Evolutionary conservation across 257 asterid species (phyloP).

Genomic region (Gynochthodes officinalis): DNA sequence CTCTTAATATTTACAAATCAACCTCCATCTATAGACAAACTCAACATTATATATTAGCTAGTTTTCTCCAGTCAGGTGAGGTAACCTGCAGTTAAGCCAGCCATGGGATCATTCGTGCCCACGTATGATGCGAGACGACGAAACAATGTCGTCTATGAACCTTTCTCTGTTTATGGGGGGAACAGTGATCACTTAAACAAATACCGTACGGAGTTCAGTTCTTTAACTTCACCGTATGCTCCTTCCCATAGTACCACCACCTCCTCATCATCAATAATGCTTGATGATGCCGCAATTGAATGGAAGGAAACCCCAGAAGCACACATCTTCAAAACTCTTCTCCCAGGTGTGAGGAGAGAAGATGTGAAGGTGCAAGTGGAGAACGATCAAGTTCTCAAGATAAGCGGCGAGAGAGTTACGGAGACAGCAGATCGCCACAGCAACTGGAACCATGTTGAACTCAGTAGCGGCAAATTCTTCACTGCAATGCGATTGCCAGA

Average conservation of each 20-base stretch:
- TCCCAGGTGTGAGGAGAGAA: constrained; percentile 17
- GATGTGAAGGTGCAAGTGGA: constrained; percentile 15
- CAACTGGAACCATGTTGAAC: not conserved
- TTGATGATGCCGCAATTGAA: constrained; percentile 5
- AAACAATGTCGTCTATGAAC: not conserved
- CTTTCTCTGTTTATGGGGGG: not conserved
- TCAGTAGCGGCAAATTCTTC: constrained; percentile 10
- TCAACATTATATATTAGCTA: not conserved
- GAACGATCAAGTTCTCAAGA: constrained; percentile 15
- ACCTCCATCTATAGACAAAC: not conserved
- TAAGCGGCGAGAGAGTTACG: not conserved
- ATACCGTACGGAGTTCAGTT: not conserved
- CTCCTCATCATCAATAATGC: not conserved
- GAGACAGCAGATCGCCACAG: constrained; percentile 1
- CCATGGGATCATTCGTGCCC: not conserved
- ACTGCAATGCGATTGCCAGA: constrained; percentile 15
- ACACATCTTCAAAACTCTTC: constrained; percentile 6
- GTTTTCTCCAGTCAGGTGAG: not conserved
- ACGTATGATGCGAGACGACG: not conserved
- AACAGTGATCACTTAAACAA: not conserved
- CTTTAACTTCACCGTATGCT: not conserved
- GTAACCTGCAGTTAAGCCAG: not conserved
- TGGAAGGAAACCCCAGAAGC: constrained; percentile 23
- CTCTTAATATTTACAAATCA: not conserved
- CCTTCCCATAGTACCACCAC: not conserved